These are phyloP conservation scores for Boletus tylopilopsis DNA, from an alignment of 768 basidiomycete species.

Conservation along the genomic window DNA sequence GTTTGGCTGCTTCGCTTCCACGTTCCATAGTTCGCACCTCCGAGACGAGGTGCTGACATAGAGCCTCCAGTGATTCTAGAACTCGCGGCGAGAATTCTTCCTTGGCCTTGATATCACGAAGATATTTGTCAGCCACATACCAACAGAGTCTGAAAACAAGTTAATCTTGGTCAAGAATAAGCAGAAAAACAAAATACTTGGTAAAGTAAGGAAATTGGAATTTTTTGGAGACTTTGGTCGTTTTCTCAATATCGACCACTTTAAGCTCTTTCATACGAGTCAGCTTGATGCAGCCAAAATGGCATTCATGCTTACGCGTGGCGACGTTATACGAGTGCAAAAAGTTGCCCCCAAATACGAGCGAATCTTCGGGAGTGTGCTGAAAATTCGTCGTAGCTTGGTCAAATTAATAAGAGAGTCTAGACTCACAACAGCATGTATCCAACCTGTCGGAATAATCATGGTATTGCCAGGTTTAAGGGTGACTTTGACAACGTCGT, in stretches of 20 bases:
- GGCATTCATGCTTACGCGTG: constrained; percentile 57
- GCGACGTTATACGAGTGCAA: constrained; percentile 87
- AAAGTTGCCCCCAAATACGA: constrained; percentile 98
- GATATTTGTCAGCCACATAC: constrained; percentile 84
- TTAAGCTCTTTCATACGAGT: constrained; percentile 60
- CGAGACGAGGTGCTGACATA: constrained; percentile 76
- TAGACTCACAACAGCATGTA: constrained; percentile 85
- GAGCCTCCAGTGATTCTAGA: constrained; percentile 61
- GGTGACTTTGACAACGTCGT: constrained; percentile 85
- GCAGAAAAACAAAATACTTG: constrained; percentile 44
- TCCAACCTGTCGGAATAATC: constrained; percentile 97
- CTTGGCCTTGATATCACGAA: constrained; percentile 63
- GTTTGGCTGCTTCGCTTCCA: constrained; percentile 65
- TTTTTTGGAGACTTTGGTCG: constrained; percentile 89
- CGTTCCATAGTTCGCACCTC: constrained; percentile 73
- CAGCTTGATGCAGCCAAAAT: constrained; percentile 5
- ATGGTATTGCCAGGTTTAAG: constrained; percentile 78
- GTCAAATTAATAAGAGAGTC: not conserved
- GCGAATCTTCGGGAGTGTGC: constrained; percentile 88
- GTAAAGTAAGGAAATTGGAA: constrained; percentile 84
- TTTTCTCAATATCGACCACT: constrained; percentile 87
- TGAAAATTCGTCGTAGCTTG: constrained; percentile 31
- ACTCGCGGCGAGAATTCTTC: constrained; percentile 56
- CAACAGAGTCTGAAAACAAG: constrained; percentile 64
- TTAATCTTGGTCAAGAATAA: constrained; percentile 3